Conservation (phyloP, 1,139 yeast genomes). For the Kodamaea derodonti region DNA sequence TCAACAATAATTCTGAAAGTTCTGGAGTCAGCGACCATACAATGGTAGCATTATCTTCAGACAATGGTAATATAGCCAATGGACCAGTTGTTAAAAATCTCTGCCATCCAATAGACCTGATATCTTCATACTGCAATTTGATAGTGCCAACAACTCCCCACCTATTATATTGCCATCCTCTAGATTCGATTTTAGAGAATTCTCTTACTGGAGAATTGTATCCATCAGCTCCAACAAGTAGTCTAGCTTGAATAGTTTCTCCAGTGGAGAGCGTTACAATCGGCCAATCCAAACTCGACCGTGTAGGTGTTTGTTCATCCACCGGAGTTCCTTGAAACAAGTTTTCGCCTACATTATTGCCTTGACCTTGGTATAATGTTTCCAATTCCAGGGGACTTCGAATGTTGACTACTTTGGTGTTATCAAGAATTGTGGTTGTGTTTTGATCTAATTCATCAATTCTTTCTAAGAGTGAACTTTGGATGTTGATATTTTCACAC, state of each 20-base stretch:
- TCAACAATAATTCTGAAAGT: constrained; percentile 58
- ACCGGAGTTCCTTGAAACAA: constrained; percentile 7
- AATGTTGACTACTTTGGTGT: constrained; percentile 61
- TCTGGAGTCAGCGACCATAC: constrained; percentile 93
- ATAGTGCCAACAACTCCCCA: constrained; percentile 91
- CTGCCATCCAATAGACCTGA: constrained; percentile 82
- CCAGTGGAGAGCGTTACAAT: constrained; percentile 68
- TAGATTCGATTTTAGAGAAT: constrained; percentile 74
- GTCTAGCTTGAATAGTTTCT: constrained; percentile 57
- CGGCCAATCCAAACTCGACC: constrained; percentile 63
- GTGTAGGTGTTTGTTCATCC: constrained; percentile 7
- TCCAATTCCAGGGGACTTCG: constrained; percentile 15
- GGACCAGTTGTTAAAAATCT: constrained; percentile 92
- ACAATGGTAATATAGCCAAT: constrained; percentile 83
- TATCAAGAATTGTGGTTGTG: constrained; percentile 52
- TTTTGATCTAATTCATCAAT: constrained; percentile 47
- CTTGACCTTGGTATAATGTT: constrained; percentile 2
- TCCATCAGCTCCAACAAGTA: constrained; percentile 94
- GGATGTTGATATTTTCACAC: constrained; percentile 86
- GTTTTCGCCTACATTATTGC: constrained; percentile 2
- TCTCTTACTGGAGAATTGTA: constrained; percentile 88
- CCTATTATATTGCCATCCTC: constrained; percentile 90
- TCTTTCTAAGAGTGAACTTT: constrained; percentile 58
- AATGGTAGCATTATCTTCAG: constrained; percentile 78
- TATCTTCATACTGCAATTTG: constrained; percentile 68